Conservation (phyloP, 2,329 filamentous ascomycete genomes). For the Fusarium veterinarium region DNA sequence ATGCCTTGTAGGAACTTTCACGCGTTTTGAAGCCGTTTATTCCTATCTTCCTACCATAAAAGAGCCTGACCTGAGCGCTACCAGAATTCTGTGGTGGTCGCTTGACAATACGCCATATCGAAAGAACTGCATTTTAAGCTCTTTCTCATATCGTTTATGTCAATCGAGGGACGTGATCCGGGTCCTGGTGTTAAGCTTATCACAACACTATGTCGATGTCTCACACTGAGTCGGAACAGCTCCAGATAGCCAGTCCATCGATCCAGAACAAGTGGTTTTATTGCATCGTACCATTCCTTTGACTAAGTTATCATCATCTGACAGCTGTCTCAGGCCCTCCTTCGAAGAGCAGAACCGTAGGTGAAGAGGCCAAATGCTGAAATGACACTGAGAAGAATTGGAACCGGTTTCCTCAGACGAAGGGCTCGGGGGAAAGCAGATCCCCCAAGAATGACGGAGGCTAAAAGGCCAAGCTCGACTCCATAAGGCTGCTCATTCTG, state of each 20-base stretch:
- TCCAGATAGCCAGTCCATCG: background rate
- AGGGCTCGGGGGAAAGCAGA: background rate
- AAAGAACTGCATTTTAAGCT: background rate
- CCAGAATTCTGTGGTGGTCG: background rate
- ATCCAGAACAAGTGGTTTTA: background rate
- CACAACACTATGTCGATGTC: background rate
- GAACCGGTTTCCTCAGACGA: background rate
- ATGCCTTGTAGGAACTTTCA: background rate
- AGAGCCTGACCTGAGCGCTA: background rate
- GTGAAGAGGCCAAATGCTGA: background rate
- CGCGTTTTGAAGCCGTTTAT: background rate
- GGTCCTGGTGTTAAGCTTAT: background rate
- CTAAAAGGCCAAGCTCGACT: constrained; percentile 87
- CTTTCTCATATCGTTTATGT: background rate
- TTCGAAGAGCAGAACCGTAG: background rate
- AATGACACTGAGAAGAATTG: background rate
- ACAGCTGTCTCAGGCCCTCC: background rate
- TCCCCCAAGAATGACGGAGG: constrained; percentile 60
- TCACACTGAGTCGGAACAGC: background rate
- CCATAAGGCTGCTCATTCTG: constrained; percentile 82
- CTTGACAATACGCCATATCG: background rate
- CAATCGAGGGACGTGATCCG: background rate
- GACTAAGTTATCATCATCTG: background rate
- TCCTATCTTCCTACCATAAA: background rate
- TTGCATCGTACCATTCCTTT: background rate